phyloP scores from a whole-genome alignment of 73 alveolate species.

The Stentor roeselii region DNA sequence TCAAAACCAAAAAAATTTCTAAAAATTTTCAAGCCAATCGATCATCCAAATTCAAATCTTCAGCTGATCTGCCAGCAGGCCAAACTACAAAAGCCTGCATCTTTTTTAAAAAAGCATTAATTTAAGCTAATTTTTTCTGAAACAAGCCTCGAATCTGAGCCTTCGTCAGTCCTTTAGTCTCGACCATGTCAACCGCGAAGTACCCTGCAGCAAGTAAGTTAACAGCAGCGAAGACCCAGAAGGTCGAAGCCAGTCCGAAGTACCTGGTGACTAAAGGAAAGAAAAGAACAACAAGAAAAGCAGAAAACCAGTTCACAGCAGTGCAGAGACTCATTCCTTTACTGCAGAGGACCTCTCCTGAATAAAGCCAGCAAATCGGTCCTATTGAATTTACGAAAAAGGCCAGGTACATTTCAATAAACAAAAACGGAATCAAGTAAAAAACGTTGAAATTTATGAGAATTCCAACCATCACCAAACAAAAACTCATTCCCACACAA shows the following conservation, averaged over 20 bases:
- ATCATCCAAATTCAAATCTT: too few species aligned
- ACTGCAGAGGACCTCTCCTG: background rate
- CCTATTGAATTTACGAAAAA: background rate
- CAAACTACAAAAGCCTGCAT: too few species aligned
- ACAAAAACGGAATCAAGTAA: background rate
- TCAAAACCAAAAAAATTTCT: too few species aligned
- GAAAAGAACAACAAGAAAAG: background rate
- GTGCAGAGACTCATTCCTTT: background rate
- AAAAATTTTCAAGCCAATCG: too few species aligned
- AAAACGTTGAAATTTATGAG: background rate
- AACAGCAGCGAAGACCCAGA: background rate
- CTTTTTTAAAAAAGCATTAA: too few species aligned
- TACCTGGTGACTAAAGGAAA: background rate
- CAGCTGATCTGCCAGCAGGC: too few species aligned
- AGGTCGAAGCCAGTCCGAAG: background rate
- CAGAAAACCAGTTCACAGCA: background rate
- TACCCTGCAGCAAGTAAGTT: background rate
- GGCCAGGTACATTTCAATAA: background rate
- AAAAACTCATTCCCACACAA: background rate
- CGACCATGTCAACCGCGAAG: background rate
- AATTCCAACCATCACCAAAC: conserved; percentile 7
- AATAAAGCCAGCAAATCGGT: background rate
- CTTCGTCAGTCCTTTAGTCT: background rate
- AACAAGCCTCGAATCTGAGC: background rate
- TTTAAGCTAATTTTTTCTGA: background rate